phyloP scores from a whole-genome alignment of 2,329 filamentous ascomycete species.

The Pseudopithomyces maydicus region DNA sequence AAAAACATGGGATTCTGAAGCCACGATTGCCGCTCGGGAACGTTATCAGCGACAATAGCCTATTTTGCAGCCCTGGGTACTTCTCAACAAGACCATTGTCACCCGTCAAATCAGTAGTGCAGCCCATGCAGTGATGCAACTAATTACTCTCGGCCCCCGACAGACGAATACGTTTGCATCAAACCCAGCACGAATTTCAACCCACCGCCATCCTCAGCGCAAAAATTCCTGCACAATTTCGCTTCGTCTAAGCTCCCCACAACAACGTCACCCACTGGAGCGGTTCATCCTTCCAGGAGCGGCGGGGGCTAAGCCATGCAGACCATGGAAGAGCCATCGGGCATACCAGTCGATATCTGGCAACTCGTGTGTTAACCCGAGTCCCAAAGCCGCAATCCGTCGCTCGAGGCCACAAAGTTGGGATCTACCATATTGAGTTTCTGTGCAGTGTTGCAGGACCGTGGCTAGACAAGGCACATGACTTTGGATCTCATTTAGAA shows the following conservation, averaged over 20 bases:
- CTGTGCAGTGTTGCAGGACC: neutral
- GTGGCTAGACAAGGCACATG: too few relatives aligned
- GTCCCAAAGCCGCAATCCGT: neutral
- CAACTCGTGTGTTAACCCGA: slow-evolving; percentile 8
- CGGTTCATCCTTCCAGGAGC: neutral
- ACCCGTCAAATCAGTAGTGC: slow-evolving; percentile 11
- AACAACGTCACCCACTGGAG: neutral
- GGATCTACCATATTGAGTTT: slow-evolving; percentile 4
- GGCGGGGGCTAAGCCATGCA: neutral
- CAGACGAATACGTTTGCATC: slow-evolving; percentile 12
- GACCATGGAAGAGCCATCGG: too few relatives aligned
- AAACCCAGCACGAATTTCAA: slow-evolving; percentile 16
- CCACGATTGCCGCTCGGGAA: slow-evolving; percentile 13
- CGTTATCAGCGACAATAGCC: slow-evolving; percentile 3
- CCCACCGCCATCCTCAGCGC: neutral
- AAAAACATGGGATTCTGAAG: slow-evolving; percentile 6
- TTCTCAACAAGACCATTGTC: slow-evolving; percentile 13
- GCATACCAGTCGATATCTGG: neutral
- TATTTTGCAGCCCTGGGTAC: slow-evolving; percentile 7
- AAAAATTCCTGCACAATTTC: neutral
- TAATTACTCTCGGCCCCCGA: slow-evolving; percentile 31
- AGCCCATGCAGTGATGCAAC: slow-evolving; percentile 12
- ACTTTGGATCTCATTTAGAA: too few relatives aligned
- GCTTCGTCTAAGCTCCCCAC: neutral
- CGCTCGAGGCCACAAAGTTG: neutral